Conservation (phyloP, 345 rosid species). For the Syzygium grande region DNA sequence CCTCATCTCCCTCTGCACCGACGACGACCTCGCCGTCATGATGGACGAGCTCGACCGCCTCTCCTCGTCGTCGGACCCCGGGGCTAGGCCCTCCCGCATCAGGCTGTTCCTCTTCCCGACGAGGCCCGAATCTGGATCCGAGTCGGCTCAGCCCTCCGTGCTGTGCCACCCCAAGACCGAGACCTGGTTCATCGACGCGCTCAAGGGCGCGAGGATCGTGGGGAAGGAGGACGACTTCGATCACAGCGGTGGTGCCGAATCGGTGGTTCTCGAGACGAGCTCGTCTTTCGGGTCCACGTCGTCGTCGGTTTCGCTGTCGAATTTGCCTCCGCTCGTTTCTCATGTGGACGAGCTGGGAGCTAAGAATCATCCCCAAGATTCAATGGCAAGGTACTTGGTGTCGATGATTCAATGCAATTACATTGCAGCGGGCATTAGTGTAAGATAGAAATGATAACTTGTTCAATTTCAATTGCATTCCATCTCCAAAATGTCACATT, state of each 20-base stretch:
- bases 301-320: constrained; percentile 54
- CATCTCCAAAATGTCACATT: neutral
- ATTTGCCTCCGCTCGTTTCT: constrained; percentile 43
- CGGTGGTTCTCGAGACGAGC: constrained; percentile 57
- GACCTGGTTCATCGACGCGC: constrained; percentile 70
- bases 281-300: constrained; percentile 80
- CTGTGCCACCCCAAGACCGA: constrained; percentile 62
- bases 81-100: constrained; percentile 15
- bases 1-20: constrained; percentile 31
- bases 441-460: neutral
- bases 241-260: constrained; percentile 38
- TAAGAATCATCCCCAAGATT: constrained; percentile 31
- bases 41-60: constrained; percentile 26
- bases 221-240: constrained; percentile 14
- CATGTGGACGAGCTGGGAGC: constrained; percentile 28
- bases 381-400: constrained; percentile 32
- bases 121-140: neutral
- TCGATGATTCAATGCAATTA: neutral
- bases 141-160: neutral
- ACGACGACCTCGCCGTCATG: constrained; percentile 37
- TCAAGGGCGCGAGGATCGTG: constrained; percentile 49
- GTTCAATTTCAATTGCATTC: neutral
- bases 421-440: neutral
- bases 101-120: constrained; percentile 24
- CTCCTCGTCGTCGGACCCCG: neutral